Evolutionary conservation across 2,329 filamentous ascomycete genomes (phyloP).

Genomic region (Ascochyta clinopodiicola): DNA sequence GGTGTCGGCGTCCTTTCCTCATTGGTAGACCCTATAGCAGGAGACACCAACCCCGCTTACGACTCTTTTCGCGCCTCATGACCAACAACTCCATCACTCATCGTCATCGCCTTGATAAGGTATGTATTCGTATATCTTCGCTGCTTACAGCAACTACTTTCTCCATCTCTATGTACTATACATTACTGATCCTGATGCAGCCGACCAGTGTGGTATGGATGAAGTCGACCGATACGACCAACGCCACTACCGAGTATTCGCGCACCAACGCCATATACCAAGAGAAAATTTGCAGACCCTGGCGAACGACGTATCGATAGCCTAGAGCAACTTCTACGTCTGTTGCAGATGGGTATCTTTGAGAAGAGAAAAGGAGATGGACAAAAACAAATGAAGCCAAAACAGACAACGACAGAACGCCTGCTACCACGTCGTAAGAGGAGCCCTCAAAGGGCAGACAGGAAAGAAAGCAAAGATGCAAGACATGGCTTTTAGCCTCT

Average conservation of each 20-base stretch:
- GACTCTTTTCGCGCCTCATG: constrained; percentile 16
- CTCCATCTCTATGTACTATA: constrained; percentile 35
- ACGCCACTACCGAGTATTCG: constrained; percentile 7
- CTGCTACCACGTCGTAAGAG: constrained; percentile 10
- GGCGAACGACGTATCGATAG: constrained; percentile 9
- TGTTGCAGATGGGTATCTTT: constrained; percentile 23
- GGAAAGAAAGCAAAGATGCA: constrained; percentile 7
- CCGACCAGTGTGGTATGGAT: constrained; percentile 12
- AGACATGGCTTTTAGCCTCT: constrained; percentile 25
- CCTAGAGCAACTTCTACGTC: constrained; percentile 24
- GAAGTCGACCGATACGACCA: constrained; percentile 7
- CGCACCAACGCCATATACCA: constrained; percentile 19
- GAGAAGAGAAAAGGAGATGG: constrained; percentile 23
- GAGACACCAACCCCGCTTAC: constrained; percentile 21
- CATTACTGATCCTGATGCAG: constrained; percentile 33
- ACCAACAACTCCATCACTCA: constrained; percentile 17
- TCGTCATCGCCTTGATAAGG: constrained; percentile 18
- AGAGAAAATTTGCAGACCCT: not conserved
- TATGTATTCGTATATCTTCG: constrained; percentile 10
- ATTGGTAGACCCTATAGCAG: constrained; percentile 23
- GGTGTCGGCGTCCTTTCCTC: constrained; percentile 15
- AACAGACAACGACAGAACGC: constrained; percentile 12
- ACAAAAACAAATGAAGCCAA: constrained; percentile 4
- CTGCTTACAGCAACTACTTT: not conserved
- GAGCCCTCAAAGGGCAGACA: not conserved